Conservation (phyloP, 805 yeast genomes). For the Nakazawaea pomicola region DNA sequence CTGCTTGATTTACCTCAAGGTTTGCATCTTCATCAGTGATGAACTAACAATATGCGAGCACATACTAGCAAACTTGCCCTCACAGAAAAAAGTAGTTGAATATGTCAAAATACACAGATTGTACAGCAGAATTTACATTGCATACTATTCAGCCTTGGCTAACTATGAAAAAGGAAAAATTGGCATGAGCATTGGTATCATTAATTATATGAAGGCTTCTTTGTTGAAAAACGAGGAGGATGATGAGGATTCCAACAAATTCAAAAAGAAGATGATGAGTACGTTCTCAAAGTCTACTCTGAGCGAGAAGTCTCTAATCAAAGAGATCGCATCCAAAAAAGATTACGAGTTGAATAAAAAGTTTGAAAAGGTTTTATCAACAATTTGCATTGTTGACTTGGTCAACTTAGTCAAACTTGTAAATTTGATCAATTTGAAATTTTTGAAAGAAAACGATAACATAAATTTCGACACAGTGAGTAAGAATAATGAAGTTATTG, state of each 20-base stretch:
- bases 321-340: constrained; percentile 6
- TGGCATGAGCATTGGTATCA: constrained; percentile 9
- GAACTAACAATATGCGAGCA: constrained; percentile 11
- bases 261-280: constrained; percentile 1
- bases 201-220: constrained; percentile 2
- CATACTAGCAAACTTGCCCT: background rate
- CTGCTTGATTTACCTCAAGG: constrained; percentile 3
- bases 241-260: background rate
- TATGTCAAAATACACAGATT: background rate
- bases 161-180: constrained; percentile 5
- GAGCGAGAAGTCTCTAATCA: constrained; percentile 8
- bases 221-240: constrained; percentile 6
- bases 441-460: constrained; percentile 12
- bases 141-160: constrained; percentile 2
- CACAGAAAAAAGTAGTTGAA: background rate
- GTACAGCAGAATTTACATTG: constrained; percentile 7
- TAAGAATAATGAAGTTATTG: background rate
- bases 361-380: background rate
- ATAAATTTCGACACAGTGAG: constrained; percentile 8
- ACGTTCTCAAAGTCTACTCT: background rate
- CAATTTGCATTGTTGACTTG: constrained; percentile 5
- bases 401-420: constrained; percentile 4
- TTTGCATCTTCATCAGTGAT: constrained; percentile 9
- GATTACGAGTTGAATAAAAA: constrained; percentile 8
- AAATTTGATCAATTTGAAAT: constrained; percentile 11